Evolutionary conservation across 768 basidiomycete genomes (phyloP), one percentile per base, ranked within the genome.

Genomic region (Boletus eberwhitei): DNA sequence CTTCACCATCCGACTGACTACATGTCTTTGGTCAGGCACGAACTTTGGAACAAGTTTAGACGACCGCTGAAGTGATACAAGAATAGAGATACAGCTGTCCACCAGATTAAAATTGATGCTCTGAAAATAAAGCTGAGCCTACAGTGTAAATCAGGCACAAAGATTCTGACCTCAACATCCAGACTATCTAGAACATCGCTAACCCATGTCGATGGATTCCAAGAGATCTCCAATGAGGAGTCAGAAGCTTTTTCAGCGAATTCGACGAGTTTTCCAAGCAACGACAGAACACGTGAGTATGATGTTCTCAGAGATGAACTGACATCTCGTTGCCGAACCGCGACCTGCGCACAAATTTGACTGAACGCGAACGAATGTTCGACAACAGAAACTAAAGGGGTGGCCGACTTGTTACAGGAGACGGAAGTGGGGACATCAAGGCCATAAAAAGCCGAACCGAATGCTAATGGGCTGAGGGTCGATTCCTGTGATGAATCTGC

Each of bases 121-220:
- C 57, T 58, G 50, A 40, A 48, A 58, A 54, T 57, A 19, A 29
- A 36, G 48, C 37, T 59, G 34, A 61, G 52, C 29, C 13, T 29
- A 39, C 32, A 7, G 49, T 26, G 19, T 31, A 2, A 41, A 48
- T 35, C 31, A 24, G 48, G 34, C 13, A 21, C 17, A 3, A 48
- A 46, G 1, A 4, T 34, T 49, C 76, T 48, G 51, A 88, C 83
- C 74, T 86, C 81, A 50, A 79, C 70, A 49, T 84, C 76, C 39
- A 92, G 67, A 34, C 72, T 77, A 12, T 74, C 62, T 6, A 93
- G 72, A 43, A 90, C 59, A 8, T 68, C 67, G 2, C 74, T 61
- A 7, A 89, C 69, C 93, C 93, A 97, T 26, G 71, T 64, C 0
- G 70, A 63, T 5, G 90, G 84, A 41, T 84, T 67, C 90, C 90